Percentiles rank a stretch among this genome's conserved stretches.
These are phyloP conservation scores for Candida glucosophila DNA, from an alignment of 1,139 yeast genomes.

Conservation along the genomic window DNA sequence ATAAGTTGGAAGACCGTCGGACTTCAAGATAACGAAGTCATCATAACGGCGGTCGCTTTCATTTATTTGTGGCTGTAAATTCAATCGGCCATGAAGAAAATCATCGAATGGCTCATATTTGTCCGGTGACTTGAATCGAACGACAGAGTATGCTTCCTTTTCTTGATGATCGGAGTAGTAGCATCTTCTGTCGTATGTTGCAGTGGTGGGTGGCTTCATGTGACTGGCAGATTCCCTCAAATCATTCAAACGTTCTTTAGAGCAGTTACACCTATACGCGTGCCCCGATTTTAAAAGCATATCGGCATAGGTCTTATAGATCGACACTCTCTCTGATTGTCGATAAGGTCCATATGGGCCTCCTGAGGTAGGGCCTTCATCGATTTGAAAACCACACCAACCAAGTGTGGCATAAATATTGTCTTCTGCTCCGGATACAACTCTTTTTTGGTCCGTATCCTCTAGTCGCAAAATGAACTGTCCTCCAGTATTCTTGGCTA, in stretches of 20 bases:
- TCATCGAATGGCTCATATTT: conserved; percentile 61
- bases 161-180: conserved; percentile 13
- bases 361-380: conserved; percentile 73
- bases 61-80: conserved; percentile 76
- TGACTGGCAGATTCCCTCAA: conserved; percentile 66
- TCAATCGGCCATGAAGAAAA: conserved; percentile 64
- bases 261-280: conserved; percentile 84
- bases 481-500: conserved; percentile 77
- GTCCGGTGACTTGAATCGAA: conserved; percentile 65
- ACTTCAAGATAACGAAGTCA: conserved; percentile 81
- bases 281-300: conserved; percentile 50
- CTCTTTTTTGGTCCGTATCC: conserved; percentile 81
- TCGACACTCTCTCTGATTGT: conserved; percentile 69
- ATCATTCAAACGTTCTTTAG: conserved; percentile 64
- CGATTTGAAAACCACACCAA: conserved; percentile 72
- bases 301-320: conserved; percentile 54
- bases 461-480: conserved; percentile 75
- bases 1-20: conserved; percentile 91
- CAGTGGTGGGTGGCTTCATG: conserved; percentile 83
- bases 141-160: conserved; percentile 16
- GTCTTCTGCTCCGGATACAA: conserved; percentile 74
- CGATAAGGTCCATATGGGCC: conserved; percentile 71
- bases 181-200: conserved; percentile 85
- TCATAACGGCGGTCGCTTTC: conserved; percentile 66
- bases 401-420: conserved; percentile 65